Evolutionary conservation across 31 red algal genomes (phyloP).

Genomic region (Bonnemaisonia californica): DNA sequence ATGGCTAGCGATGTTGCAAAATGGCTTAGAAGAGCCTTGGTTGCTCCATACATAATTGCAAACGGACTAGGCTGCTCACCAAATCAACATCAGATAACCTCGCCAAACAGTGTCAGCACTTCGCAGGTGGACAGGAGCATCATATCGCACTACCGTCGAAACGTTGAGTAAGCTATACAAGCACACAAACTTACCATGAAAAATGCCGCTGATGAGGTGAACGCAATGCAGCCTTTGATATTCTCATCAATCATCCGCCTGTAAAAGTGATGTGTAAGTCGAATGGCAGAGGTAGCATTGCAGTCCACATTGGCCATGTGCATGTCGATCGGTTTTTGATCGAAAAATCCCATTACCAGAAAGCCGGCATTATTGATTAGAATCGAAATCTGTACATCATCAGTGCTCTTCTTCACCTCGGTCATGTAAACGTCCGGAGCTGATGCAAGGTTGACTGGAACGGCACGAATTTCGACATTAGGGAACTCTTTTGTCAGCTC

Average conservation of each 20-base stretch:
- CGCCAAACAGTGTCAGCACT: too few species aligned
- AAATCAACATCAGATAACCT: too few species aligned
- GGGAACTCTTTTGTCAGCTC: slow-evolving; percentile 66
- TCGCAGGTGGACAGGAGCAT: too few species aligned
- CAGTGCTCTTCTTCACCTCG: slow-evolving; percentile 56
- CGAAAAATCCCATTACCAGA: slow-evolving; percentile 83
- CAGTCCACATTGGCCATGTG: slow-evolving; percentile 68
- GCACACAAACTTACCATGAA: too few species aligned
- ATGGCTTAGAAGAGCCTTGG: slow-evolving; percentile 84
- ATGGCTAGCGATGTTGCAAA: slow-evolving; percentile 86
- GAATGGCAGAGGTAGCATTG: slow-evolving; percentile 76
- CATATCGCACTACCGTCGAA: too few species aligned
- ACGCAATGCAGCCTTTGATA: slow-evolving; percentile 62
- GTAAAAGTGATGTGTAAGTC: slow-evolving; percentile 80
- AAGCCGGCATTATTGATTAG: slow-evolving; percentile 94
- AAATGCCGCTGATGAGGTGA: slow-evolving; percentile 81
- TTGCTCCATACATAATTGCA: slow-evolving; percentile 85
- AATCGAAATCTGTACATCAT: slow-evolving; percentile 60
- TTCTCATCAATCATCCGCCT: slow-evolving; percentile 48
- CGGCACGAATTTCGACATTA: slow-evolving; percentile 35
- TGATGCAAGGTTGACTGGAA: slow-evolving; percentile 58
- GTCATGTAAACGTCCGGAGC: slow-evolving; percentile 62
- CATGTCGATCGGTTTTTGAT: slow-evolving; percentile 52
- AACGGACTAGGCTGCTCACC: slow-evolving; percentile 70
- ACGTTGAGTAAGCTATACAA: too few species aligned